phyloP scores from a whole-genome alignment of 352 stramenopile genomes.

The Peronospora farinosa region DNA sequence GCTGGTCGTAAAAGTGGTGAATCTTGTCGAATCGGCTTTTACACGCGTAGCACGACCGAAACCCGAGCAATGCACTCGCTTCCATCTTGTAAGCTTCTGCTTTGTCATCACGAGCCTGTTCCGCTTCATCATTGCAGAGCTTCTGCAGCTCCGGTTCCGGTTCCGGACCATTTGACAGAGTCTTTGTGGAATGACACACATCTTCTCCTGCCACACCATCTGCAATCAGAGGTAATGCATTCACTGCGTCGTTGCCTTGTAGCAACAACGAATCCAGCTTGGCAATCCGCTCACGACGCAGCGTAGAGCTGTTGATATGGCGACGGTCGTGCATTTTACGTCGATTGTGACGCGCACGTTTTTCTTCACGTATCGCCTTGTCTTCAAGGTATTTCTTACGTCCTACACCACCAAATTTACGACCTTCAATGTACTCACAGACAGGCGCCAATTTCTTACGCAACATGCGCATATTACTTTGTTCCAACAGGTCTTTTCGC shows the following conservation, averaged over 20 bases:
- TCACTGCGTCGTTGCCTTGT: slow-evolving; percentile 60
- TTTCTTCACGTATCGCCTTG: slow-evolving; percentile 81
- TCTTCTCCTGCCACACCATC: slow-evolving; percentile 84
- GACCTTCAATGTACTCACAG: slow-evolving; percentile 69
- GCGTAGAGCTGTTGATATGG: slow-evolving; percentile 89
- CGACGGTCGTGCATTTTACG: slow-evolving; percentile 89
- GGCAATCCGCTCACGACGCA: slow-evolving; percentile 87
- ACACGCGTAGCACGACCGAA: slow-evolving; percentile 95
- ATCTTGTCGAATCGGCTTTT: slow-evolving; percentile 93
- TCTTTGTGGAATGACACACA: slow-evolving; percentile 43
- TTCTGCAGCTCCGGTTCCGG: slow-evolving; percentile 37
- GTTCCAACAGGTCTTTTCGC: slow-evolving; percentile 53
- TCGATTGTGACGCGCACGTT: slow-evolving; percentile 76
- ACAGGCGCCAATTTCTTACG: slow-evolving; percentile 78
- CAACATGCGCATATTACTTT: slow-evolving; percentile 65
- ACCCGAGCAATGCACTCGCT: slow-evolving; percentile 57
- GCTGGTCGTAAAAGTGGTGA: slow-evolving; percentile 94
- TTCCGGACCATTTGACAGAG: slow-evolving; percentile 19
- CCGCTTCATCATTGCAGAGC: slow-evolving; percentile 49
- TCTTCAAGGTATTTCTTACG: slow-evolving; percentile 87
- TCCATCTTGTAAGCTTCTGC: slow-evolving; percentile 43
- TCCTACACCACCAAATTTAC: slow-evolving; percentile 77
- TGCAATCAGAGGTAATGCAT: slow-evolving; percentile 79
- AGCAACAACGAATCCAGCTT: slow-evolving; percentile 87
- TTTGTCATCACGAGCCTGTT: slow-evolving; percentile 49